These are phyloP conservation scores for Aspergillus sp. DNA, from an alignment of 2,329 filamentous ascomycete genomes.

Conservation along the genomic window DNA sequence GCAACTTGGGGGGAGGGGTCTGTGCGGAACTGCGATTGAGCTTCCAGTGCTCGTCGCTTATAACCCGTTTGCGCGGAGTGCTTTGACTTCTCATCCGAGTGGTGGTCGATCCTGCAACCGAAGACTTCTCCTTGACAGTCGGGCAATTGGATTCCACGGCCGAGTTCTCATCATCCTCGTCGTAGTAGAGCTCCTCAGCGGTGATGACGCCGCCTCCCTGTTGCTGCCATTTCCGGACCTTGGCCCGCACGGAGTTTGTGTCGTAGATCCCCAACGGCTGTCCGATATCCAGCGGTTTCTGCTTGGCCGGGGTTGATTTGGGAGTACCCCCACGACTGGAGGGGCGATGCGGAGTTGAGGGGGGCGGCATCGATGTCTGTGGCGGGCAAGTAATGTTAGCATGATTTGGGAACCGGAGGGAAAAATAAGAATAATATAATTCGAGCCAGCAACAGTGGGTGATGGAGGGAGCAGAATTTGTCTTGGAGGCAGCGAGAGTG, in stretches of 20 bases:
- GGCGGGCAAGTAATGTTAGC: conserved; percentile 13
- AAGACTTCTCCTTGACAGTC: conserved; percentile 23
- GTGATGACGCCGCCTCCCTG: conserved; percentile 66
- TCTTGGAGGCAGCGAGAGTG: not conserved
- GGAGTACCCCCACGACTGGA: conserved; percentile 54
- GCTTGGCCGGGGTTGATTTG: conserved; percentile 57
- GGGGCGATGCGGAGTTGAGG: conserved; percentile 38
- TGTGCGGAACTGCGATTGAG: conserved; percentile 52
- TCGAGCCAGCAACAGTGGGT: conserved; percentile 2
- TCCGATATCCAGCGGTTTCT: conserved; percentile 49
- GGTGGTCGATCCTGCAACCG: conserved; percentile 26
- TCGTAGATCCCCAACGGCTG: conserved; percentile 57
- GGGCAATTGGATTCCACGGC: conserved; percentile 25
- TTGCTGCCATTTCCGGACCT: conserved; percentile 83
- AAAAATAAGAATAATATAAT: not conserved
- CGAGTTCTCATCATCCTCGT: conserved; percentile 51
- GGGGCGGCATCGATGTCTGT: conserved; percentile 41
- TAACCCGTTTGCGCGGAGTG: conserved; percentile 84
- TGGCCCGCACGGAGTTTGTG: conserved; percentile 69
- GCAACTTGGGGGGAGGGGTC: conserved; percentile 39
- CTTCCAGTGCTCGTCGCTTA: conserved; percentile 87
- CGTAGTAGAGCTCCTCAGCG: conserved; percentile 60
- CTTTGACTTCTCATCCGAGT: conserved; percentile 48
- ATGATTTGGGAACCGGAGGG: not conserved
- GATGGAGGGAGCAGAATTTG: conserved; percentile 11